Conservation (phyloP, 148 eudicot species). For the Cornus controversa region DNA sequence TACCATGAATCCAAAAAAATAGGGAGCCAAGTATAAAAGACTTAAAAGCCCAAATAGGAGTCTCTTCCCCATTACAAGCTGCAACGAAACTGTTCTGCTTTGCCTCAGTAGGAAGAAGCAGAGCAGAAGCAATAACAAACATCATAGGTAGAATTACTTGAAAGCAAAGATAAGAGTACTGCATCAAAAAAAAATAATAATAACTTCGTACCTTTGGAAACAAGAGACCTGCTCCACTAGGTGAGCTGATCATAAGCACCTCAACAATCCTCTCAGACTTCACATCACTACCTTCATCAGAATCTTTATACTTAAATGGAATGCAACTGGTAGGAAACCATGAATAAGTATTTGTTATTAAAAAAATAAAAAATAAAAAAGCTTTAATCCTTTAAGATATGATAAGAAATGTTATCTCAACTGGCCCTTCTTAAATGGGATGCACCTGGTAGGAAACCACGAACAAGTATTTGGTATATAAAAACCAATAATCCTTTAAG, state of each 20-base stretch:
- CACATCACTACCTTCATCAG: conserved; percentile 28
- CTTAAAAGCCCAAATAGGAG: no score
- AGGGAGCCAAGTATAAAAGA: no score
- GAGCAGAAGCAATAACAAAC: no score
- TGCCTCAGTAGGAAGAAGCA: no score
- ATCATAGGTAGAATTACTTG: not conserved
- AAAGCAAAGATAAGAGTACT: not conserved
- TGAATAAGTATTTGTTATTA: not conserved
- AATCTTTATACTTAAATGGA: conserved; percentile 47
- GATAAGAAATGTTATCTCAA: no score
- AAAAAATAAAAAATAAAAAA: conserved; percentile 6
- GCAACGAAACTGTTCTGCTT: no score
- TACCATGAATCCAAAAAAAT: no score
- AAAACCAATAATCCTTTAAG: not conserved
- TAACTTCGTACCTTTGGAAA: conserved; percentile 52
- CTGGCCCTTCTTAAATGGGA: no score
- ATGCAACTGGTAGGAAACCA: conserved; percentile 36
- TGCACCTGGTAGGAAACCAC: no score
- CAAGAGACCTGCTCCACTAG: conserved; percentile 65
- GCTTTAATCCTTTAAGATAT: no score
- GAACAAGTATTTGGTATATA: no score
- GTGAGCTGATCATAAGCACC: conserved; percentile 66
- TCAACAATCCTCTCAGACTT: conserved; percentile 35
- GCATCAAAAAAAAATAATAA: not conserved
- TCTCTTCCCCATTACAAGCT: no score